Base-by-base conservation (phyloP, 768 basidiomycete species). In the Amanita pseudoporphyria region DNA sequence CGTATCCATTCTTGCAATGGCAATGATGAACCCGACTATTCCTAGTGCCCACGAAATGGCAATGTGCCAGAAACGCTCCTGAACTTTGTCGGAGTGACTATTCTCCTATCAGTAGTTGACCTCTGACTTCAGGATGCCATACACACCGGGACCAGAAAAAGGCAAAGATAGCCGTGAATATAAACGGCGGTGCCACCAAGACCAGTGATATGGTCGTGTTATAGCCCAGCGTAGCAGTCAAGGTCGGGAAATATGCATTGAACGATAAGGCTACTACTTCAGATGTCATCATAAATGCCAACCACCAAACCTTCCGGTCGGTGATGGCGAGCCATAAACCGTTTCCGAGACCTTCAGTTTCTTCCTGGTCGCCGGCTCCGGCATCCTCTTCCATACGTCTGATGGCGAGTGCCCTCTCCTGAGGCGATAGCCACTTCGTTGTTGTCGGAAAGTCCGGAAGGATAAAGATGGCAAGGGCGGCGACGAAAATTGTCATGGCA, bases 271-370 rank as follows among this genome's bases (percentile, higher is more conserved):
- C 77, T 32, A 84, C 64, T 31, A 78, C 74, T 65, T 79, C 72
- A 55, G 72, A 73, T 12, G 77, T 77, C 49, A 87, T 62, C 2
- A 81, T 72, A 24, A 87, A 48, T 16, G 83, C 72, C 38, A 94
- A 71, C 77, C 77, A 86, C 84, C 88, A 92, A 33, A 93, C 86
- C 62, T 82, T 86, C 84, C 82, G 81, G 58, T 93, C 90, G 16
- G 69, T 70, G 49, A 90, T 42, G 0, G 90, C 85, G 53, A 85
- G 64, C 33, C 66, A 58, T 2, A 92, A 60, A 2, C 87, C 87
- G 19, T 64, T 62, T 12, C 61, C 56, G 13, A 66, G 65, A 9
- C 65, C 53, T 13, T 73, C 71, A 7, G 65, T 70, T 52, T 75
- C 68, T 26, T 65, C 67, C 38, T 76, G 67, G 49, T 80, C 78